Percentiles rank a stretch among this genome's conserved stretches.
Evolutionary conservation across 768 basidiomycete species (phyloP).

Genomic region (Serendipita sp.): DNA sequence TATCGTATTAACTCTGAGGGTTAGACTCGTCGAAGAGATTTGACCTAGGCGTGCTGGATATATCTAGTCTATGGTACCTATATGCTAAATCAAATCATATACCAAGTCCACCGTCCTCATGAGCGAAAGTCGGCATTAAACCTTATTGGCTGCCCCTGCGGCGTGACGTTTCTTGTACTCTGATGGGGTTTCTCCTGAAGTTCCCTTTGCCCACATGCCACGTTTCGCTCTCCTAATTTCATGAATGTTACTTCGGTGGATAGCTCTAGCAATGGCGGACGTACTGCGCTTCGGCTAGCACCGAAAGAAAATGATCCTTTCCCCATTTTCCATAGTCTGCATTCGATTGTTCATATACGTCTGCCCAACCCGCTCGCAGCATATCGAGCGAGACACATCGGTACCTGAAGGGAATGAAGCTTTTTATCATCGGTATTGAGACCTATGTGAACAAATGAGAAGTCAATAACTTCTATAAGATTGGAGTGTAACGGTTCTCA

Average conservation of each 20-base stretch:
- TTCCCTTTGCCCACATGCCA: slow-evolving; percentile 61
- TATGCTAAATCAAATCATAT: too few relatives aligned
- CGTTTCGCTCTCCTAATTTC: slow-evolving; percentile 34
- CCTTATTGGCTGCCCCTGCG: neutral
- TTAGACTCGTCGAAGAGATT: too few relatives aligned
- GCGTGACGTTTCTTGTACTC: slow-evolving; percentile 64
- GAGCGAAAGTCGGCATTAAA: neutral
- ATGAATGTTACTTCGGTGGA: neutral
- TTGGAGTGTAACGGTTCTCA: slow-evolving; percentile 22
- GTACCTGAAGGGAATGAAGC: slow-evolving; percentile 30
- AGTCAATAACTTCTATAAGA: neutral
- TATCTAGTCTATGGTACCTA: too few relatives aligned
- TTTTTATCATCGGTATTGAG: slow-evolving; percentile 41
- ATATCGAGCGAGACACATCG: slow-evolving; percentile 50
- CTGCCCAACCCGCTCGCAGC: slow-evolving; percentile 62
- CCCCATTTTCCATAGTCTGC: slow-evolving; percentile 64
- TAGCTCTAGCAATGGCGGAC: slow-evolving; percentile 12
- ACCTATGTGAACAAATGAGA: slow-evolving; percentile 30
- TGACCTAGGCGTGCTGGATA: too few relatives aligned
- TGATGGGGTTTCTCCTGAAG: slow-evolving; percentile 46
- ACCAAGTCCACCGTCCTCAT: too few relatives aligned
- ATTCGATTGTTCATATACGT: slow-evolving; percentile 59
- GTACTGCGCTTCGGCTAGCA: slow-evolving; percentile 56
- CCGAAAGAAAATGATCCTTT: slow-evolving; percentile 42
- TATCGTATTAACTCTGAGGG: too few relatives aligned